Conservation (phyloP, 2,329 filamentous ascomycete species). For the Fusarium udum region DNA sequence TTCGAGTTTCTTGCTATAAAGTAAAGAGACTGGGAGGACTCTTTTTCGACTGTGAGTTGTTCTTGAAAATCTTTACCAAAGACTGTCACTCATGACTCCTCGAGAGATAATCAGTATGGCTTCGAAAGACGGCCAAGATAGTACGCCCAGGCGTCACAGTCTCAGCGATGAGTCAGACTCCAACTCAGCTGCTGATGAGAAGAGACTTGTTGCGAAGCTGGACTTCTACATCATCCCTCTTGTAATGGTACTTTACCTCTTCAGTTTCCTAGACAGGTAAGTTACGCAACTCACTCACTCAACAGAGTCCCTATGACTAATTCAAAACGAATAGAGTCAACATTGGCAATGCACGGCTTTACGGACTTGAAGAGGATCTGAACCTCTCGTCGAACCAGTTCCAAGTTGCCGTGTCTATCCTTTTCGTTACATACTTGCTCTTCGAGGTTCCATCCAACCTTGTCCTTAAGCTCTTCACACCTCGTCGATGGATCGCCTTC, state of each 20-base stretch:
- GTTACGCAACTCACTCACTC: conserved; percentile 34
- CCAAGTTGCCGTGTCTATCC: conserved; percentile 72
- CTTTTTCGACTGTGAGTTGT: neutral
- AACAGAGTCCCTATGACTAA: conserved; percentile 15
- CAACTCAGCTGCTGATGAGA: conserved; percentile 52
- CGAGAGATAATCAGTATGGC: conserved; percentile 18
- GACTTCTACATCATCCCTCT: conserved; percentile 72
- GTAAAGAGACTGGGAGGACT: neutral
- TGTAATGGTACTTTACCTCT: conserved; percentile 75
- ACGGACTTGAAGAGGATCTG: conserved; percentile 71
- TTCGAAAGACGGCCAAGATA: conserved; percentile 13
- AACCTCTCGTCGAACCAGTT: conserved; percentile 70
- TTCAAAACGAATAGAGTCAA: conserved; percentile 62
- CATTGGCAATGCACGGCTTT: conserved; percentile 76
- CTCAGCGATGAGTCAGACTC: conserved; percentile 31
- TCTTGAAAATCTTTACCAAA: neutral
- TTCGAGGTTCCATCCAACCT: conserved; percentile 74
- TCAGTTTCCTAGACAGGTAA: conserved; percentile 78
- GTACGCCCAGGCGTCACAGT: conserved; percentile 25
- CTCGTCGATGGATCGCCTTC: conserved; percentile 70
- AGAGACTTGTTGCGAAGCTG: conserved; percentile 69
- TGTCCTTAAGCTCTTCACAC: conserved; percentile 69
- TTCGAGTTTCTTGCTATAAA: neutral
- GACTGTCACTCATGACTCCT: neutral
- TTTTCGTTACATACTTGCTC: conserved; percentile 71